Evolutionary conservation across 2,329 filamentous ascomycete species (phyloP).

Genomic region (Didymella keratinophila): DNA sequence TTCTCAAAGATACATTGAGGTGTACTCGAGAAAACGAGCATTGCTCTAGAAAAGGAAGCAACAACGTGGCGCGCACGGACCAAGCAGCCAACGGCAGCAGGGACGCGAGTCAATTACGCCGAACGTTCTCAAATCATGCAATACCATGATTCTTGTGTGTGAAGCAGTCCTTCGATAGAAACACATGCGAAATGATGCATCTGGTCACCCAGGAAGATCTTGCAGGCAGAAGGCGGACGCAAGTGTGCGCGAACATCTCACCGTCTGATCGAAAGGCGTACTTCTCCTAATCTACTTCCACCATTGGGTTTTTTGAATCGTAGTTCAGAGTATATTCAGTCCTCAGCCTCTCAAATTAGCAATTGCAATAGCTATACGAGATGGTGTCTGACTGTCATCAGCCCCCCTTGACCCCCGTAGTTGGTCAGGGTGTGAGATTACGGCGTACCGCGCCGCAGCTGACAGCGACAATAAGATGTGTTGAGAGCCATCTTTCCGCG

Average conservation of each 20-base stretch:
- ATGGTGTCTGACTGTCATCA: conserved; percentile 1
- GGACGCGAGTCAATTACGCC: not conserved
- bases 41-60: not conserved
- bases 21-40: not conserved
- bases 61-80: not conserved
- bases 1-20: not conserved
- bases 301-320: not conserved
- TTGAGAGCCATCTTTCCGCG: not conserved
- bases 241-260: too few species aligned
- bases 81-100: not conserved
- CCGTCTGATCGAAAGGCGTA: too few species aligned
- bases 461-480: conserved; percentile 13
- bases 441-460: conserved; percentile 13
- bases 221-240: not conserved
- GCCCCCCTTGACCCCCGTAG: conserved; percentile 15
- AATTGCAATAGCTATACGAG: not conserved
- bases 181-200: not conserved
- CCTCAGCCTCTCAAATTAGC: conserved; percentile 14
- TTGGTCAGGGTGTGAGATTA: conserved; percentile 11
- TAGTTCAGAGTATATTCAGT: not conserved
- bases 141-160: not conserved
- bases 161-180: not conserved
- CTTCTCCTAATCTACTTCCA: not conserved
- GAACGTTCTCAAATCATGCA: not conserved
- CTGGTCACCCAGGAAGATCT: not conserved